These are phyloP conservation scores for Ogataea thermomethanolica DNA, from an alignment of 805 yeast genomes.

Conservation along the genomic window DNA sequence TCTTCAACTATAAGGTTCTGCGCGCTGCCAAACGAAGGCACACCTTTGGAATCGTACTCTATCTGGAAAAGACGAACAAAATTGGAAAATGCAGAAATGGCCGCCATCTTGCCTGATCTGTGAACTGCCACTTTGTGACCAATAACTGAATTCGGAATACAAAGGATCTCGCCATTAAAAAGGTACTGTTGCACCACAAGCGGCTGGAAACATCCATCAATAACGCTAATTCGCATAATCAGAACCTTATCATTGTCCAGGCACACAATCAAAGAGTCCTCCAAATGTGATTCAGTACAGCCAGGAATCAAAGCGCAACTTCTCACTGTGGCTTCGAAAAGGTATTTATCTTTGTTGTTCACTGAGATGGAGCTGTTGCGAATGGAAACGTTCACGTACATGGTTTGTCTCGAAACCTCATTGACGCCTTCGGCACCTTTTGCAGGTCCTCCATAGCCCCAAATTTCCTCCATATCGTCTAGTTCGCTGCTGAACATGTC, in stretches of 20 bases:
- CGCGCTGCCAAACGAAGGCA: conserved; percentile 20
- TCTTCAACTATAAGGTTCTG: conserved; percentile 25
- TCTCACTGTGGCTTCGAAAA: conserved; percentile 22
- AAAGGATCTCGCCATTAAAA: neutral
- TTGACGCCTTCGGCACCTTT: conserved; percentile 4
- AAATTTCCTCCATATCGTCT: conserved; percentile 21
- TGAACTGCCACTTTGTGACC: conserved; percentile 10
- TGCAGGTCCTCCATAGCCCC: conserved; percentile 1
- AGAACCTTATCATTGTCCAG: conserved; percentile 22
- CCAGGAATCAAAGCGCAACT: conserved; percentile 26
- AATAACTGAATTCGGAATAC: conserved; percentile 14
- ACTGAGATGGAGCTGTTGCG: conserved; percentile 26
- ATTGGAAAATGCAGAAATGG: conserved; percentile 25
- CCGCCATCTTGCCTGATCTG: conserved; percentile 20
- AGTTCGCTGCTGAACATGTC: conserved; percentile 21
- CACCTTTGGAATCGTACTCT: conserved; percentile 17
- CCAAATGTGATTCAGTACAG: conserved; percentile 16
- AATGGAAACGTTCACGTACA: conserved; percentile 21
- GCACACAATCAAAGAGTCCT: conserved; percentile 28
- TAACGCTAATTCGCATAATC: conserved; percentile 19
- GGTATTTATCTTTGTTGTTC: conserved; percentile 15
- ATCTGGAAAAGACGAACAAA: conserved; percentile 19
- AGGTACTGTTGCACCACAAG: conserved; percentile 20
- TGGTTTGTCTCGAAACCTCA: neutral
- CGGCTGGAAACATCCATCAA: conserved; percentile 21